Percentiles rank a stretch among this genome's conserved stretches.
These are phyloP conservation scores for Piper betle DNA, from an alignment of 164 flowering plant species.

Conservation along the genomic window DNA sequence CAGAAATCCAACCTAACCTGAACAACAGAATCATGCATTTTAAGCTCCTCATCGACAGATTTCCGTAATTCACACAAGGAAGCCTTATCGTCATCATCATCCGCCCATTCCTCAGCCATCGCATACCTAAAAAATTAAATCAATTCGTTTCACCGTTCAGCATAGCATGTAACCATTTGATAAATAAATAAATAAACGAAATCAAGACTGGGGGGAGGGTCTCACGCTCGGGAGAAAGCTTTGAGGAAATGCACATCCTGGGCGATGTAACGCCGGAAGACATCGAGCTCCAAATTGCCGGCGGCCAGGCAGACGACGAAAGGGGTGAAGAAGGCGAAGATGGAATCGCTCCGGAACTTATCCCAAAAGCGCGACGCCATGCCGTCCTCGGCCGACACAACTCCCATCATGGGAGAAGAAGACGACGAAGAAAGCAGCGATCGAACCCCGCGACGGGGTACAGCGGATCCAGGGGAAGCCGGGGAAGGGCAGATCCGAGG, in stretches of 20 bases:
- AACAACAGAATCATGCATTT: constrained; percentile 65
- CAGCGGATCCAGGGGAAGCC: background rate
- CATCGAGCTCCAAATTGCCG: constrained; percentile 46
- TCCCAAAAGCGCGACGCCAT: constrained; percentile 47
- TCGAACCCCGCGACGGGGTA: background rate
- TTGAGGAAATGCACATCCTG: constrained; percentile 76
- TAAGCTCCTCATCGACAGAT: constrained; percentile 45
- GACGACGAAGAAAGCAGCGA: background rate
- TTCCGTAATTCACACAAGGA: constrained; percentile 55
- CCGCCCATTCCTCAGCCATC: constrained; percentile 84
- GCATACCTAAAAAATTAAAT: constrained; percentile 32
- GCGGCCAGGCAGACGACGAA: constrained; percentile 61
- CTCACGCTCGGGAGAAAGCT: constrained; percentile 80
- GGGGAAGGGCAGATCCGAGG: background rate
- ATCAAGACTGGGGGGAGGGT: background rate
- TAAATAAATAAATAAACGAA: background rate
- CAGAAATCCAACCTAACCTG: constrained; percentile 24
- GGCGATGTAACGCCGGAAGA: constrained; percentile 56
- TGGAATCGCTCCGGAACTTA: constrained; percentile 46
- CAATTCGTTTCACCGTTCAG: too few relatives aligned
- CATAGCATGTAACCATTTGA: background rate
- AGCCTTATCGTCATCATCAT: constrained; percentile 81
- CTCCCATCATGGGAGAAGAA: constrained; percentile 4
- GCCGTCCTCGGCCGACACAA: constrained; percentile 27
- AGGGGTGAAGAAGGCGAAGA: constrained; percentile 58